phyloP scores from a whole-genome alignment of 2,329 filamentous ascomycete genomes.

The Epichloe scottii region DNA sequence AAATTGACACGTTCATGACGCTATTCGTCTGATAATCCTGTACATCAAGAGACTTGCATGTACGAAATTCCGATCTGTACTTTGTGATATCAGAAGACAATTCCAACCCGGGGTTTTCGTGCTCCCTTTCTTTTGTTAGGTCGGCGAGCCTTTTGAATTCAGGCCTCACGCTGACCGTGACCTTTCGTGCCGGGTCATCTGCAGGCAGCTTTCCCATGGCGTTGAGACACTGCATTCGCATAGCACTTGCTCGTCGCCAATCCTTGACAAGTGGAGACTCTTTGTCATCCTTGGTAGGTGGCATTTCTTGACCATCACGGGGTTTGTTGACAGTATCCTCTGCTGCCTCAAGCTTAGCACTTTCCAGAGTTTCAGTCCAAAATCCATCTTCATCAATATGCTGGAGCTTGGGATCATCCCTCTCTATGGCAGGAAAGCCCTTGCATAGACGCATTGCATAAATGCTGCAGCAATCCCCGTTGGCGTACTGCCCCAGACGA shows the following conservation, averaged over 20 bases:
- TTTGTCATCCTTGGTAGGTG: neutral
- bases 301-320: too few relatives aligned
- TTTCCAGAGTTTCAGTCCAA: slow-evolving; percentile 28
- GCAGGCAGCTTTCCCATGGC: slow-evolving; percentile 30
- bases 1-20: slow-evolving; percentile 26
- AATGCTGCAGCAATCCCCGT: slow-evolving; percentile 59
- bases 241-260: slow-evolving; percentile 29
- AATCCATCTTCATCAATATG: slow-evolving; percentile 31
- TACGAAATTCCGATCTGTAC: too few relatives aligned
- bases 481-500: slow-evolving; percentile 56
- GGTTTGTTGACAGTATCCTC: slow-evolving; percentile 12
- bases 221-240: slow-evolving; percentile 35
- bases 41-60: slow-evolving; percentile 11
- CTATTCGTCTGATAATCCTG: slow-evolving; percentile 25
- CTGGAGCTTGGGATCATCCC: slow-evolving; percentile 17
- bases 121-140: slow-evolving; percentile 3
- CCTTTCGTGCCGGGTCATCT: slow-evolving; percentile 33
- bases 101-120: neutral
- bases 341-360: slow-evolving; percentile 16
- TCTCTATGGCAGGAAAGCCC: slow-evolving; percentile 18
- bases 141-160: slow-evolving; percentile 18
- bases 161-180: slow-evolving; percentile 23
- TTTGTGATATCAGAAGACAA: too few relatives aligned
- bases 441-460: slow-evolving; percentile 35
- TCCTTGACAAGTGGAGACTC: slow-evolving; percentile 7